Base-by-base conservation (phyloP, 78 protist species). In the Dictyostelium capitatum region DNA sequence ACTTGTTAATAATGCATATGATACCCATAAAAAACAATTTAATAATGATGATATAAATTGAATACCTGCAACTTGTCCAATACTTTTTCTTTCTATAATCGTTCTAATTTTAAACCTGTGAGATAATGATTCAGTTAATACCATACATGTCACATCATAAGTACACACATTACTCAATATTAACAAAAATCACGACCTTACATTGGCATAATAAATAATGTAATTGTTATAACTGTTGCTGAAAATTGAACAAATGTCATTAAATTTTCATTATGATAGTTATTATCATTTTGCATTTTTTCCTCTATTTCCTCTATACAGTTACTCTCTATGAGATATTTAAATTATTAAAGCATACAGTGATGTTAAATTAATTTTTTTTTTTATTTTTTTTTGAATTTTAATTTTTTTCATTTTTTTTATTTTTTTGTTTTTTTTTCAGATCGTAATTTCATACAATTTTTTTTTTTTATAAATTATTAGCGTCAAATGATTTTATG, bases 1-100 rank as follows among this genome's bases (percentile, higher is more conserved):
- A 30, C 54, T 32, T 10, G 79, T 37, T 25, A 82, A 25, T 15
- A 65, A 8, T 30, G 73, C 77, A 53, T 82, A 82, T 8, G 41
- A 48, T 20, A 82, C 14, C 90, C 90, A 82, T 48, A 67, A 30
- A 70, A 64, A 51, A 70, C 70, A 32, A 82, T 70, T 82, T 23
- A 82, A 69, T 15, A 23, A 6, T 50, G 90, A 28, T 28, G 80
- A 69, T 17, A 82, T 53, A 69, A 82, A 82, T 53, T 82, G 90
- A 50, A 82, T 28, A 19, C 80, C 79, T 50, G 90, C 90, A 19
- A 82, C 77, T 11, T 57, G 8, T 53, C 90, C 90, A 70, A 70
- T 70, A 19, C 20, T 48, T 53, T 70, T 28, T 19, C 37, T 82
- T 32, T 82, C 62, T 23, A 48, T 82, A 32, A 82, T 72, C 20